Evolutionary conservation across 345 rosid species (phyloP).

Genomic region (Euphorbia tirucalli): DNA sequence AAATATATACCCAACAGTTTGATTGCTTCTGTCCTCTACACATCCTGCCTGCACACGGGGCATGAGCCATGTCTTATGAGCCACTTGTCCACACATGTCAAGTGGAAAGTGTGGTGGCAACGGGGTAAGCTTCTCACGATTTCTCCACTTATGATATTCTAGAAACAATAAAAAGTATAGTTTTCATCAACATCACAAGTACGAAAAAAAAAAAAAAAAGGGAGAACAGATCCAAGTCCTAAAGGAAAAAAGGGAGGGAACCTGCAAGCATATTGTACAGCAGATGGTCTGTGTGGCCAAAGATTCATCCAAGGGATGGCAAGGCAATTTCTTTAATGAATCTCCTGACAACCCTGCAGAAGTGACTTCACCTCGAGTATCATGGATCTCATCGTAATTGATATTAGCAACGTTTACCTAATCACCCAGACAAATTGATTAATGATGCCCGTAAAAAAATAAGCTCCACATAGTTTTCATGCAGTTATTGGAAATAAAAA

Average conservation of each 20-base stretch:
- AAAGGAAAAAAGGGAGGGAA: slow-evolving; percentile 15
- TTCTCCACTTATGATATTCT: slow-evolving; percentile 66
- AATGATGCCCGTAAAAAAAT: background rate
- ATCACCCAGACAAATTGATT: slow-evolving; percentile 11
- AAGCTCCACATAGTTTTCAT: too few relatives aligned
- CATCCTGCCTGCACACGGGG: slow-evolving; percentile 69
- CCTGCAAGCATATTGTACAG: slow-evolving; percentile 82
- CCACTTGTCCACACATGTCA: slow-evolving; percentile 85
- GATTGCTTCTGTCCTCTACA: slow-evolving; percentile 25
- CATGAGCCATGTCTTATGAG: slow-evolving; percentile 67
- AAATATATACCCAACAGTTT: background rate
- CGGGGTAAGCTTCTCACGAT: slow-evolving; percentile 60
- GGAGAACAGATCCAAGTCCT: background rate
- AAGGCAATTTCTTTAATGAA: slow-evolving; percentile 59
- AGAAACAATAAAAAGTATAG: slow-evolving; percentile 2
- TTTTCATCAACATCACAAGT: background rate
- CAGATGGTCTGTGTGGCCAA: slow-evolving; percentile 41
- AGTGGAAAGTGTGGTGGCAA: slow-evolving; percentile 69
- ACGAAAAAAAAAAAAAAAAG: background rate
- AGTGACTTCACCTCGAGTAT: slow-evolving; percentile 35
- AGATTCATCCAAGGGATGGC: slow-evolving; percentile 51
- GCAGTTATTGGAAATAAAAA: too few relatives aligned
- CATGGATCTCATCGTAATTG: slow-evolving; percentile 44
- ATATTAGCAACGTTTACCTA: slow-evolving; percentile 50
- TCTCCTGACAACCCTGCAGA: slow-evolving; percentile 63